These are phyloP conservation scores for Epichloe sp. DNA, from an alignment of 2,329 filamentous ascomycete species.

Conservation along the genomic window DNA sequence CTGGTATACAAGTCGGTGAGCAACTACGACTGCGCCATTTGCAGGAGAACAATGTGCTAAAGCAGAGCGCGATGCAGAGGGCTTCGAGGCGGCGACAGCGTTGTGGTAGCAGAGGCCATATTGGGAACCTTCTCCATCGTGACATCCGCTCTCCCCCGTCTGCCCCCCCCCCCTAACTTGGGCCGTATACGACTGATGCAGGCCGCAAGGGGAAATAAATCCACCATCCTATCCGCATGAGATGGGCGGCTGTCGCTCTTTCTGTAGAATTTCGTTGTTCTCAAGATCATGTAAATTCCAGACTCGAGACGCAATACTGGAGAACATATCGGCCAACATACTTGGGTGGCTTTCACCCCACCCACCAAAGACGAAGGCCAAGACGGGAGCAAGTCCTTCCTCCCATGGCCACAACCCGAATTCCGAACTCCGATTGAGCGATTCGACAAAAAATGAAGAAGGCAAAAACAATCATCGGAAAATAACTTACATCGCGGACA, in stretches of 20 bases:
- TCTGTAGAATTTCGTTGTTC: neutral
- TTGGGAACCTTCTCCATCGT: conserved; percentile 16
- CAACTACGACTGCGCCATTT: neutral
- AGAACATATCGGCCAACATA: neutral
- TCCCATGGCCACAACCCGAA: neutral
- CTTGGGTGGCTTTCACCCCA: neutral
- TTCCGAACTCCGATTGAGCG: neutral
- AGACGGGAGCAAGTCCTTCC: neutral
- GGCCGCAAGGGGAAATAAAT: neutral
- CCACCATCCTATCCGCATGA: conserved; percentile 6
- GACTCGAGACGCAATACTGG: too few relatives aligned
- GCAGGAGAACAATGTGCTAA: neutral
- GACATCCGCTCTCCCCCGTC: conserved; percentile 22
- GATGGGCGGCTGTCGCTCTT: conserved; percentile 3
- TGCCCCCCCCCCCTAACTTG: too few relatives aligned
- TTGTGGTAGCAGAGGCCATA: conserved; percentile 1
- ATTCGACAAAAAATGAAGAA: neutral
- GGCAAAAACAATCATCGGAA: conserved; percentile 11
- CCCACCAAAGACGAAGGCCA: neutral
- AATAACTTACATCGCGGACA: conserved; percentile 81
- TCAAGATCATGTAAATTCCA: too few relatives aligned
- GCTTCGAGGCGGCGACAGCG: neutral
- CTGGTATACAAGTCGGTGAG: neutral
- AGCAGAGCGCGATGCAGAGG: neutral
- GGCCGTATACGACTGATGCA: neutral